Evolutionary conservation across 169 alveolate species (phyloP).

Genomic region (Cryptosporidium parvum): DNA sequence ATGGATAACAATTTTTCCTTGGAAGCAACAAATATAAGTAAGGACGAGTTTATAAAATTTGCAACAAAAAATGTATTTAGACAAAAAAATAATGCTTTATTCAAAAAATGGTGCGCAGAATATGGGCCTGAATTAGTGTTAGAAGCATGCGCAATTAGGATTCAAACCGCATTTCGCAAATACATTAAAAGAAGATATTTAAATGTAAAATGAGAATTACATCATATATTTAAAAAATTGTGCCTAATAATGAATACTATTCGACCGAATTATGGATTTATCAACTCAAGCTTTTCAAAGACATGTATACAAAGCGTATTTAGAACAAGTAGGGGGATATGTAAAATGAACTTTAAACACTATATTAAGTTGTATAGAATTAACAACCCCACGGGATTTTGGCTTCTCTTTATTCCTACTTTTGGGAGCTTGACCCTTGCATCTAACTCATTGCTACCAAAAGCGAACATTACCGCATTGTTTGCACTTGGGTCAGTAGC

Average conservation of each 20-base stretch:
- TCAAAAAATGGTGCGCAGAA: slow-evolving; percentile 67
- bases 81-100: slow-evolving; percentile 2
- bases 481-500: slow-evolving; percentile 75
- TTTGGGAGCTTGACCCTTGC: neutral
- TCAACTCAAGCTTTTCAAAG: neutral
- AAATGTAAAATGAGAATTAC: neutral
- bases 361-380: slow-evolving; percentile 5
- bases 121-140: slow-evolving; percentile 63
- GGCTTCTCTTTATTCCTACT: slow-evolving; percentile 12
- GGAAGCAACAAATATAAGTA: neutral
- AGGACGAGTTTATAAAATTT: slow-evolving; percentile 26
- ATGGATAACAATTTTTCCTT: neutral
- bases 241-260: neutral
- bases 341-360: neutral
- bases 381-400: neutral
- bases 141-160: slow-evolving; percentile 73
- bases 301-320: neutral
- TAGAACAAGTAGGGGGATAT: neutral
- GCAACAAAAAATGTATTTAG: slow-evolving; percentile 50
- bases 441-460: neutral
- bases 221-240: neutral
- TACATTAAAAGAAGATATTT: slow-evolving; percentile 19
- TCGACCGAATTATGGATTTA: neutral
- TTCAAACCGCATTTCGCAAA: slow-evolving; percentile 53
- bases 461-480: neutral